Percentiles rank a stretch among this genome's conserved stretches.
Conservation (phyloP, 1,284 basidiomycete species). For the Leccinum subspadiceum region DNA sequence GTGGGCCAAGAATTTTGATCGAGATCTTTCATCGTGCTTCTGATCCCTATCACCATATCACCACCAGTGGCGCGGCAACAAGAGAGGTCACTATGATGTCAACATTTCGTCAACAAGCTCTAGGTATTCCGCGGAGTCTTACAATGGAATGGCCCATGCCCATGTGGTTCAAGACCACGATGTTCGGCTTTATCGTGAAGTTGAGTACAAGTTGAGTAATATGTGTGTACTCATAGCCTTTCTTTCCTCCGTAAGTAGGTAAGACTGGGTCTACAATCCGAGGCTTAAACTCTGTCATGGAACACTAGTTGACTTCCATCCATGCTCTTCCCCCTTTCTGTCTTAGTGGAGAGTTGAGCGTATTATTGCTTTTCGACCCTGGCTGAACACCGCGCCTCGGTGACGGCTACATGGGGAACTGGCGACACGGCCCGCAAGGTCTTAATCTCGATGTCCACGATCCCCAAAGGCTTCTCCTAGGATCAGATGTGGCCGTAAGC, state of each 20-base stretch:
- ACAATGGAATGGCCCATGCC: not conserved
- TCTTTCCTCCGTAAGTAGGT: not conserved
- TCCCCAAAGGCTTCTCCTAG: not conserved
- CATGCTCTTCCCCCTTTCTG: not conserved
- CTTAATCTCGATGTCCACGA: conserved; percentile 8
- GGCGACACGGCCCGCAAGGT: not conserved
- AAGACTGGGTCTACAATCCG: not conserved
- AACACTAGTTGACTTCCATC: not conserved
- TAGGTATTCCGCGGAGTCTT: conserved; percentile 7
- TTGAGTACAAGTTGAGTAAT: not conserved
- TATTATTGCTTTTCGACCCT: not conserved
- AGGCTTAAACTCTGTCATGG: not conserved
- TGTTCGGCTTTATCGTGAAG: not conserved
- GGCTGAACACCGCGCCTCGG: not conserved
- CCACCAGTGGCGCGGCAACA: not conserved
- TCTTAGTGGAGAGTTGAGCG: not conserved
- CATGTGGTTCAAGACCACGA: not conserved
- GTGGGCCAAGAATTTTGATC: not conserved
- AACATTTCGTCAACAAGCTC: not conserved
- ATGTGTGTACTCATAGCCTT: not conserved
- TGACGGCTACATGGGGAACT: not conserved
- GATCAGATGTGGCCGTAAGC: conserved; percentile 4
- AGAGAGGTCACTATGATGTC: not conserved
- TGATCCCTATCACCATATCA: not conserved
- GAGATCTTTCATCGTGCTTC: not conserved